Percentiles rank a stretch among this genome's conserved stretches.
phyloP scores from a whole-genome alignment of 495 filamentous ascomycete genomes.

The Copromyces sp. region DNA sequence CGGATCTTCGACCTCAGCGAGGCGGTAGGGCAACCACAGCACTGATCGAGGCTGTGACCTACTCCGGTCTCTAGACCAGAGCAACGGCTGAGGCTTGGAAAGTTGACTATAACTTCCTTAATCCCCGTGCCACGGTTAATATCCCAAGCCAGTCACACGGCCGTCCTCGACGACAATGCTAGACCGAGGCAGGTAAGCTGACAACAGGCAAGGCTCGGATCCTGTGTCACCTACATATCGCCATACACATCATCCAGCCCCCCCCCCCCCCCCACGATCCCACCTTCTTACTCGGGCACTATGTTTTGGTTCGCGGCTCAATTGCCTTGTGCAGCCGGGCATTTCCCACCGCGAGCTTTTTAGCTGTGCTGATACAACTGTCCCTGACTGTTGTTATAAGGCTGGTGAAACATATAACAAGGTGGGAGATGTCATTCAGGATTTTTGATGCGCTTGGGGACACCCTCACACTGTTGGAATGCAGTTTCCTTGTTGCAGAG shows the following conservation, averaged over 20 bases:
- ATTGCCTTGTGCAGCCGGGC: neutral
- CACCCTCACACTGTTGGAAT: neutral
- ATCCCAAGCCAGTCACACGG: neutral
- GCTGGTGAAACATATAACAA: neutral
- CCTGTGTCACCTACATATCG: neutral
- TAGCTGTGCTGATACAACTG: neutral
- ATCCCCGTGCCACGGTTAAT: neutral
- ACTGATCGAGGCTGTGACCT: neutral
- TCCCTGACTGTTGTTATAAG: neutral
- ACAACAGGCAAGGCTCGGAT: neutral
- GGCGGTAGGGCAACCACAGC: neutral
- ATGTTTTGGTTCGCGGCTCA: neutral
- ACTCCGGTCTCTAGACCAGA: neutral
- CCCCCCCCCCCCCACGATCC: neutral
- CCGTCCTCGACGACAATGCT: neutral
- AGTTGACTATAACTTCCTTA: neutral
- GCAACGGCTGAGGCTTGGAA: neutral
- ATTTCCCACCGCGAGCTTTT: neutral
- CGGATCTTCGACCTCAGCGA: neutral
- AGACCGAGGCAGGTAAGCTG: neutral
- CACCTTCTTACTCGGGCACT: neutral
- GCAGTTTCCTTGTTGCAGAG: neutral
- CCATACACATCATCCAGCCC: neutral
- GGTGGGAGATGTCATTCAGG: neutral
- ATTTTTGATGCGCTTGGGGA: neutral